Base-by-base conservation (phyloP, 2,329 filamentous ascomycete genomes). In the Fusarium nurragi region DNA sequence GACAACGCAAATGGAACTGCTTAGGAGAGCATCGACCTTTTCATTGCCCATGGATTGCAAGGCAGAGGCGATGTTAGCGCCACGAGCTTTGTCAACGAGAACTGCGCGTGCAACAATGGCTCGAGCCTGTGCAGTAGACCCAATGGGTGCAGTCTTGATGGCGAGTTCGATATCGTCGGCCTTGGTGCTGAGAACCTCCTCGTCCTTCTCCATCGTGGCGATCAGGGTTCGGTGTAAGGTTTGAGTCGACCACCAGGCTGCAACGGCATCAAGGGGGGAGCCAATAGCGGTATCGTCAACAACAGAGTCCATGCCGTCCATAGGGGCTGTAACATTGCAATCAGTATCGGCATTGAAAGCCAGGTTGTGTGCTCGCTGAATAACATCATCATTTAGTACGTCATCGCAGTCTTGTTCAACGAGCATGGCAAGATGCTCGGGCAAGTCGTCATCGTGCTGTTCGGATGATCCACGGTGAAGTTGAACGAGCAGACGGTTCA, bases 341-440 rank as follows among this genome's bases (percentile, higher is more conserved):
- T 88, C 87, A 0, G 90, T 94, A 6, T 89, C 88, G 55, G 87
- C 85, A 77, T 97, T 95, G 86, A 93, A 97, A 4, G 93, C 92
- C 16, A 97, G 83, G 74, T 97, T 97, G 75, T 94, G 92, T 3
- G 93, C 93, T 52, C 93, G 88, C 76, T 97, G 92, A 36, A 94
- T 86, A 61, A 97, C 90, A 40, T 85, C 84, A 50, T 91, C 85
- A 64, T 88, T 89, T 66, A 98, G 84, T 10, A 97, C 92, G 21
- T 93, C 88, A 49, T 96, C 92, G 66, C 90, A 93, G 25, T 94
- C 90, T 61, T 90, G 86, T 64, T 93, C 87, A 5, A 97, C 84
- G 3, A 98, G 83, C 9, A 86, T 81, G 4, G 88, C 87, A 8
- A 97, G 83, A 74, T 97, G 90, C 13, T 89, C 87, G 0, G 94